Base-by-base conservation (phyloP, 75 land plant species). In the Selaginella moellendorffii region DNA sequence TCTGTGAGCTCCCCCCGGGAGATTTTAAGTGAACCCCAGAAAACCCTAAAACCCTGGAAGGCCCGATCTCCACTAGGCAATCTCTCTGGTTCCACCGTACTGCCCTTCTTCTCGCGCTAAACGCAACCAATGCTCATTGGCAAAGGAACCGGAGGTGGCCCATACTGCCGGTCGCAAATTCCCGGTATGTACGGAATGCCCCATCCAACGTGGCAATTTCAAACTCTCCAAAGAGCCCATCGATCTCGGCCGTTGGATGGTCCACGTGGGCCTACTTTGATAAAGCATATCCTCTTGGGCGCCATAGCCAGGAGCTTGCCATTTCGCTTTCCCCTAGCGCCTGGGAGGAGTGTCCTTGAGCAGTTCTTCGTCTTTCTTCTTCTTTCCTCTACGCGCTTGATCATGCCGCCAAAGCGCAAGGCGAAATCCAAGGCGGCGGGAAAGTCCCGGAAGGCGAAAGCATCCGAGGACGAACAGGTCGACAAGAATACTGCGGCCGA, bases 401-500 rank as follows among this genome's bases (percentile, higher is more conserved):
- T 36, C 10, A 14, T 14, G 46, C 46, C 46, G 46, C 5, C 46
- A 5, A 36, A 36, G 46, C 46, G 46, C 46, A 36, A 36, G 14
- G 46, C 46, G 46, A 36, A 36, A 36, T 36, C 46, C 46, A 36
- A 36, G 46, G 46, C 46, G 10, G 46, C 46, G 5, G 10, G 10
- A 14, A 36, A 36, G 14, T 36, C 46, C 46, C 46, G 46, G 10
- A 36, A 36, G 46, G 14, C 46, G 10, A 36, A 36, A 14, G 46
- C 14, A 5, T 5, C 5, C 10, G 46, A 36, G n/a, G n/a, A n/a
- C 56, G 24, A 24, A 26, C 2, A n/a, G 67, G 0, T 79, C 81
- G 30, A 71, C 5, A 58, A 64, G 10, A 12, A 68, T 19, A 24
- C 76, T 76, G 29, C 0, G 2, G 27, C 74, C 65, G 65, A 54